Evolutionary conservation across 371 early-diverging fungal species (phyloP).

Genomic region (Mortierella sp.): DNA sequence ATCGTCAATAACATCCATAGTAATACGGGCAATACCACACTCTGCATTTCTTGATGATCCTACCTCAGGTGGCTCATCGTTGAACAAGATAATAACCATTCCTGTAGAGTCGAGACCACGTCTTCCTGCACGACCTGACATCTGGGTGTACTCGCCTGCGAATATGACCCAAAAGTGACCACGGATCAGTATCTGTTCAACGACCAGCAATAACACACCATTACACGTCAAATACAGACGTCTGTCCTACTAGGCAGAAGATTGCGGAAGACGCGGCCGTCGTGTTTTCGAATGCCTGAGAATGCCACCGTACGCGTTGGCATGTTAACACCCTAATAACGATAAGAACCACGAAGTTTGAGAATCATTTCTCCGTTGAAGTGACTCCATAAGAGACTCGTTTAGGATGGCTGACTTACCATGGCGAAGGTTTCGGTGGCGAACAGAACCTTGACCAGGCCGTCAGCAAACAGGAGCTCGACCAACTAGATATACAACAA

Average conservation of each 20-base stretch:
- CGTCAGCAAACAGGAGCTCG: slow-evolving; percentile 95
- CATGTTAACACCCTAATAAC: slow-evolving; percentile 94
- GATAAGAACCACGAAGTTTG: background rate
- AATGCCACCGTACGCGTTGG: slow-evolving; percentile 98
- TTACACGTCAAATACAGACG: background rate
- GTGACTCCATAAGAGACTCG: too few relatives aligned
- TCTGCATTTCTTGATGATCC: background rate
- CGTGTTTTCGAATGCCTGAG: slow-evolving; percentile 92
- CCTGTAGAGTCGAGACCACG: slow-evolving; percentile 97
- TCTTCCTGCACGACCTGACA: slow-evolving; percentile 99
- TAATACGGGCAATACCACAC: too few relatives aligned
- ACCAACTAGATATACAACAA: slow-evolving; percentile 70
- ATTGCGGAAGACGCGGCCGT: slow-evolving; percentile 87
- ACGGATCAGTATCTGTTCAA: background rate
- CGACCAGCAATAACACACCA: background rate
- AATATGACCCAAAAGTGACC: slow-evolving; percentile 10
- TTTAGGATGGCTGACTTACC: slow-evolving; percentile 52
- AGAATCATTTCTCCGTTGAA: too few relatives aligned
- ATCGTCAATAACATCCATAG: slow-evolving; percentile 3
- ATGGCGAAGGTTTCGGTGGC: slow-evolving; percentile 98
- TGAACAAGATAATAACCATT: slow-evolving; percentile 89
- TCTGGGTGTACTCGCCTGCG: slow-evolving; percentile 97
- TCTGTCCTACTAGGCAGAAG: slow-evolving; percentile 74
- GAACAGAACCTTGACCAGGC: slow-evolving; percentile 93
- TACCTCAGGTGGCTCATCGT: slow-evolving; percentile 75